Conservation (phyloP, 768 basidiomycete genomes). For the Dictyophora rubrovolvata region DNA sequence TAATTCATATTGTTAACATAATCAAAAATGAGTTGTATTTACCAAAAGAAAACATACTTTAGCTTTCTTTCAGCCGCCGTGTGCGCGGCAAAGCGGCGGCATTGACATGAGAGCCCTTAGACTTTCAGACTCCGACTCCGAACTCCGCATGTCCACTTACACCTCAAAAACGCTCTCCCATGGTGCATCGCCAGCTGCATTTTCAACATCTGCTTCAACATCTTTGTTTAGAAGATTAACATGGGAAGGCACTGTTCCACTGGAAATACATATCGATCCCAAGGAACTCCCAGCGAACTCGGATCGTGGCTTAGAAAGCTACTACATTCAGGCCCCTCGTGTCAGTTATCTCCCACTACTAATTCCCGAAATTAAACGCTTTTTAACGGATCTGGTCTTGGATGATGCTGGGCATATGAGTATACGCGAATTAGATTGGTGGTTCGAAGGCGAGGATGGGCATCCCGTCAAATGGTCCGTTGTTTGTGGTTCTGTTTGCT, state of each 20-base stretch:
- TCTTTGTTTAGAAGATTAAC: conserved; percentile 79
- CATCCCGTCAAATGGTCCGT: conserved; percentile 78
- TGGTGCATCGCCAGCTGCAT: conserved; percentile 34
- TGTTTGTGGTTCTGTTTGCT: not conserved
- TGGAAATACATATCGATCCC: conserved; percentile 82
- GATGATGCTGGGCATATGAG: conserved; percentile 70
- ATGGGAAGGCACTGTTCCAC: conserved; percentile 85
- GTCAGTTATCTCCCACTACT: conserved; percentile 90
- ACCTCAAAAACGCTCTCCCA: conserved; percentile 17
- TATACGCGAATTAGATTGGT: conserved; percentile 87
- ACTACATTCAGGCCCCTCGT: conserved; percentile 83
- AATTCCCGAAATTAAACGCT: conserved; percentile 78
- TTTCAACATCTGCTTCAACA: conserved; percentile 49
- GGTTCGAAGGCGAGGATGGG: conserved; percentile 90
- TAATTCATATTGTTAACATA: too few species aligned
- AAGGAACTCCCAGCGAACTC: conserved; percentile 86
- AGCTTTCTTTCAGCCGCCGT: too few species aligned
- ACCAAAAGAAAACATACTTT: too few species aligned
- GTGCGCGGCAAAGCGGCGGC: too few species aligned
- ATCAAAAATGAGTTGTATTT: too few species aligned
- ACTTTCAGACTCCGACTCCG: not conserved
- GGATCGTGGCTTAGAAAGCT: conserved; percentile 81
- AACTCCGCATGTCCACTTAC: conserved; percentile 1
- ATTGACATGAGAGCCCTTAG: too few species aligned
- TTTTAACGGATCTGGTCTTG: conserved; percentile 86